Evolutionary conservation across 1,284 basidiomycete species (phyloP).

Genomic region (Tilletia walkeri): DNA sequence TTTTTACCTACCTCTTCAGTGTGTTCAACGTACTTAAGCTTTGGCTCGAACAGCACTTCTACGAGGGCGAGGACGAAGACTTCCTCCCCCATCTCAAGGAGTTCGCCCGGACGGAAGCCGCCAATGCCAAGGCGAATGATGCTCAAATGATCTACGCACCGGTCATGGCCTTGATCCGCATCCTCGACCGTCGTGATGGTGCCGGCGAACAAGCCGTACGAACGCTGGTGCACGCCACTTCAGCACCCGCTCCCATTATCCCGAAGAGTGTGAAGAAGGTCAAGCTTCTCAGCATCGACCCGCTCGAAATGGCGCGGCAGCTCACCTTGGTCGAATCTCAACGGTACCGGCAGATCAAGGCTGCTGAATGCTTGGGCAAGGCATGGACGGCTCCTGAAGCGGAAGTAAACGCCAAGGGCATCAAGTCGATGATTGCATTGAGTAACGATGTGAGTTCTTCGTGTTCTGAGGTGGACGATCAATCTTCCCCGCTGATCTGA

Average conservation of each 20-base stretch:
- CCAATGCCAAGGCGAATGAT: slow-evolving; percentile 30
- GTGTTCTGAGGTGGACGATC: neutral
- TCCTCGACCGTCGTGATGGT: slow-evolving; percentile 54
- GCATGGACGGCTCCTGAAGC: slow-evolving; percentile 54
- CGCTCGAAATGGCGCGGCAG: slow-evolving; percentile 87
- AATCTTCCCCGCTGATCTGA: neutral
- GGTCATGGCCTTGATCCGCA: slow-evolving; percentile 37
- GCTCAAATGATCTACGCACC: slow-evolving; percentile 44
- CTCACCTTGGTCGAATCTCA: slow-evolving; percentile 87
- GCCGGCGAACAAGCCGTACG: slow-evolving; percentile 44
- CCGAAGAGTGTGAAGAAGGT: slow-evolving; percentile 74
- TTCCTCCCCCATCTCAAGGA: slow-evolving; percentile 50
- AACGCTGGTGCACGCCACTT: slow-evolving; percentile 47
- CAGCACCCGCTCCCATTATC: slow-evolving; percentile 65
- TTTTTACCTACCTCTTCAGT: slow-evolving; percentile 22
- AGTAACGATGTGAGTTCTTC: slow-evolving; percentile 66
- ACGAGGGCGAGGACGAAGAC: slow-evolving; percentile 54
- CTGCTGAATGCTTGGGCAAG: slow-evolving; percentile 78
- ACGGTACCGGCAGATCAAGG: slow-evolving; percentile 82
- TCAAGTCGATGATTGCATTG: slow-evolving; percentile 84
- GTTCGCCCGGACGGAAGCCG: slow-evolving; percentile 55
- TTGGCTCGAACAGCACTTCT: slow-evolving; percentile 58
- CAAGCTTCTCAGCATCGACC: slow-evolving; percentile 82
- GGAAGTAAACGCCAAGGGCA: slow-evolving; percentile 64
- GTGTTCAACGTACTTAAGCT: slow-evolving; percentile 58